These are phyloP conservation scores for Gigaspora rosea DNA, from an alignment of 192 early-diverging fungal genomes.

Conservation along the genomic window DNA sequence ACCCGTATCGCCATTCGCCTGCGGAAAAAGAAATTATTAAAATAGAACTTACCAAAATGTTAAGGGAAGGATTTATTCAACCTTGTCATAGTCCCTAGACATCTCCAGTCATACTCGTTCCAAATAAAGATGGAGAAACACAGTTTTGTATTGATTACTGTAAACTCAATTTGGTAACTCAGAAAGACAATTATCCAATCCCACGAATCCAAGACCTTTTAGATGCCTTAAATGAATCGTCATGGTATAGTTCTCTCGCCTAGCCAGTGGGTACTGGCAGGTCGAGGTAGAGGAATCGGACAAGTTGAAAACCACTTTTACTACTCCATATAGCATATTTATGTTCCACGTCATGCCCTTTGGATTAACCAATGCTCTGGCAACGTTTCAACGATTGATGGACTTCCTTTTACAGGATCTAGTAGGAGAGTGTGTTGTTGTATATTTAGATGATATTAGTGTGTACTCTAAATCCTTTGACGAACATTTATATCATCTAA, in stretches of 20 bases:
- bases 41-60: background rate
- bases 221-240: too few relatives aligned
- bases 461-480: conserved; percentile 33
- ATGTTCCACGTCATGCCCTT: conserved; percentile 31
- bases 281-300: background rate
- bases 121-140: too few relatives aligned
- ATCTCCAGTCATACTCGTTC: too few relatives aligned
- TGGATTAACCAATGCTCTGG: conserved; percentile 32
- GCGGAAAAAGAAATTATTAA: background rate
- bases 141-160: too few relatives aligned
- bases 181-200: too few relatives aligned
- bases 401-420: background rate
- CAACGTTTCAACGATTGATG: conserved; percentile 41
- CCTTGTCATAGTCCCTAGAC: too few relatives aligned
- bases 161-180: too few relatives aligned
- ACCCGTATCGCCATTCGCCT: too few relatives aligned
- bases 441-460: conserved; percentile 42
- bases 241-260: too few relatives aligned
- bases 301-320: conserved; percentile 36
- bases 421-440: conserved; percentile 6
- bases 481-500: conserved; percentile 20
- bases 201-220: too few relatives aligned
- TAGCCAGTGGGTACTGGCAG: conserved; percentile 29
- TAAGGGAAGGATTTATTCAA: too few relatives aligned
- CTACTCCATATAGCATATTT: background rate